Evolutionary conservation across 345 rosid species (phyloP).

Genomic region (Eutrema yunnanense): DNA sequence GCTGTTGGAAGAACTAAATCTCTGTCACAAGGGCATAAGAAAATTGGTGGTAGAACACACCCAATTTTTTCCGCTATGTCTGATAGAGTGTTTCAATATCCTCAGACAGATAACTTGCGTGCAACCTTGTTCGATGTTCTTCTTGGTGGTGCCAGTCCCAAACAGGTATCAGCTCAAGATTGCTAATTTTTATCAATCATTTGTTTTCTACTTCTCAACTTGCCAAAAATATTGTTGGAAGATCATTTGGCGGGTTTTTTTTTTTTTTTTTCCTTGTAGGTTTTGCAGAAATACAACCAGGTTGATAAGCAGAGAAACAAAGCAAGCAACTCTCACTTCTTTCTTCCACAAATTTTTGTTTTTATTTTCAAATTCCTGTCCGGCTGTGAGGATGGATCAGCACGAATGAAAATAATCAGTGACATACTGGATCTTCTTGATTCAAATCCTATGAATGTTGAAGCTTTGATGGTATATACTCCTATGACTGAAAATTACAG

Average conservation of each 20-base stretch:
- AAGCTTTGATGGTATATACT: conserved; percentile 75
- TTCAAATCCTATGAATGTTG: conserved; percentile 80
- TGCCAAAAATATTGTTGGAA: conserved; percentile 10
- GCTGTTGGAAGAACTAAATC: conserved; percentile 68
- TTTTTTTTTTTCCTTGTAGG: conserved; percentile 37
- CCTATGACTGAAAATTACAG: background rate
- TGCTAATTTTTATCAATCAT: background rate
- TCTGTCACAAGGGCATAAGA: conserved; percentile 56
- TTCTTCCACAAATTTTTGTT: conserved; percentile 75
- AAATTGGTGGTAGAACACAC: conserved; percentile 49
- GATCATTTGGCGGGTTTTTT: background rate
- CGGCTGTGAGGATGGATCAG: conserved; percentile 50
- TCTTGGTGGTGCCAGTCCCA: conserved; percentile 99
- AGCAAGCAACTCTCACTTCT: conserved; percentile 61
- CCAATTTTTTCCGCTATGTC: conserved; percentile 69
- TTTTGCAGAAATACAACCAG: conserved; percentile 69
- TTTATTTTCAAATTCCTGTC: conserved; percentile 73
- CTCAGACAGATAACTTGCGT: conserved; percentile 77
- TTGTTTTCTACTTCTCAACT: conserved; percentile 2
- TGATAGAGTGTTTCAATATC: conserved; percentile 73
- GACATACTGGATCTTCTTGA: conserved; percentile 84
- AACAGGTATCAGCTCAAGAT: conserved; percentile 55
- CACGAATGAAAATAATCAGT: conserved; percentile 65
- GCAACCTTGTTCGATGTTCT: conserved; percentile 92
- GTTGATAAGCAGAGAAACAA: conserved; percentile 54